These are phyloP conservation scores for Chimonanthus praecox DNA, from an alignment of 164 flowering plant species.

Conservation along the genomic window DNA sequence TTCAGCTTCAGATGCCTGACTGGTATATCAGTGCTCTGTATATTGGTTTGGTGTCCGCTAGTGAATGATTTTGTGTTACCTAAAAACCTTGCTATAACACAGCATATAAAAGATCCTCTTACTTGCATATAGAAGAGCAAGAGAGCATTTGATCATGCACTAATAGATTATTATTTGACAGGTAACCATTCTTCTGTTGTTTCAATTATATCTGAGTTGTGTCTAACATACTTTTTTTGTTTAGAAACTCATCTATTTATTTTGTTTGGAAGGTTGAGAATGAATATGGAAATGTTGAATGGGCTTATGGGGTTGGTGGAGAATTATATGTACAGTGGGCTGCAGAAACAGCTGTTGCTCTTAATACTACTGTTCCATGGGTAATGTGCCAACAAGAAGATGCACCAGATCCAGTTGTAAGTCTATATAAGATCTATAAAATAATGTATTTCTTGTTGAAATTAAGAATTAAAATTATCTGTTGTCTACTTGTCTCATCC, in stretches of 20 bases:
- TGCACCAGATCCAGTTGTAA: constrained; percentile 68
- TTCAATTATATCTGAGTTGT: no score
- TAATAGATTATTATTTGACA: not conserved
- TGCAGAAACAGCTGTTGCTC: constrained; percentile 47
- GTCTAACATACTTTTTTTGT: not conserved
- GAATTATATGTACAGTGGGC: constrained; percentile 55
- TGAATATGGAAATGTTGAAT: constrained; percentile 57
- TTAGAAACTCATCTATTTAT: not conserved
- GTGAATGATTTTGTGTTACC: no score
- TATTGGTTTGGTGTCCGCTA: no score
- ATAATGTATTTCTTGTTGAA: not conserved
- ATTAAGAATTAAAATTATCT: not conserved
- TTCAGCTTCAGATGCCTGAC: no score
- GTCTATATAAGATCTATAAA: constrained; percentile 10
- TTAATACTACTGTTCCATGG: constrained; percentile 63
- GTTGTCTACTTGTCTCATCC: not conserved
- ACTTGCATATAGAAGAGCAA: not conserved
- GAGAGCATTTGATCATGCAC: not conserved
- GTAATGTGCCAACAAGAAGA: constrained; percentile 62
- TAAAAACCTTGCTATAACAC: no score
- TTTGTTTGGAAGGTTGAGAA: constrained; percentile 44
- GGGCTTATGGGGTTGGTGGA: constrained; percentile 51
- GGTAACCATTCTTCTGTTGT: no score
- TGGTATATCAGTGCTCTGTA: no score
- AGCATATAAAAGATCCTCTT: no score